phyloP scores from a whole-genome alignment of 73 alveolate species.

The Tetrahymena thermophila region DNA sequence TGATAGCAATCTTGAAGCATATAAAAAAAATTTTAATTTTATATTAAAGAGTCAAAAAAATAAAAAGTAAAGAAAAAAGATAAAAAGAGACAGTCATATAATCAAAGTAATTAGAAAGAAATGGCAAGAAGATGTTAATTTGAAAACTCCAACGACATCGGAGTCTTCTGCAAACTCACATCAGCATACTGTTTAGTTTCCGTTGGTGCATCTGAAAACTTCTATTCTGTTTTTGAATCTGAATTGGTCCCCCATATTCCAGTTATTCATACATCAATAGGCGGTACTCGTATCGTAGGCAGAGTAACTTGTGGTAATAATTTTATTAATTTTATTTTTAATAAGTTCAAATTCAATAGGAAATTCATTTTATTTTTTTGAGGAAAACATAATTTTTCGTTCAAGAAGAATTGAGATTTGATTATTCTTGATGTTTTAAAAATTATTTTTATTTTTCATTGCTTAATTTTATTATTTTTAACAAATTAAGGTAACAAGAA shows the following conservation, averaged over 20 bases:
- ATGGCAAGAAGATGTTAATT: slow-evolving; percentile 88
- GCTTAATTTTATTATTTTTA: neutral
- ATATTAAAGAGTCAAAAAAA: neutral
- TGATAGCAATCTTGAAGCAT: neutral
- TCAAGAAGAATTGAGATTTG: neutral
- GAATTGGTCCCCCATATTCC: slow-evolving; percentile 96
- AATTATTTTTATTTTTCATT: neutral
- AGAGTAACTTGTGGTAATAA: slow-evolving; percentile 66
- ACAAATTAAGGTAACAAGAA: slow-evolving; percentile 75
- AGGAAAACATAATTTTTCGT: neutral
- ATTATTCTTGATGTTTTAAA: neutral
- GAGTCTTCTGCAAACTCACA: slow-evolving; percentile 93
- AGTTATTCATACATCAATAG: slow-evolving; percentile 92
- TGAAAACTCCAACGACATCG: slow-evolving; percentile 94
- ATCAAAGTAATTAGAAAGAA: neutral
- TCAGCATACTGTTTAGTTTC: slow-evolving; percentile 90
- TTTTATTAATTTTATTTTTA: neutral
- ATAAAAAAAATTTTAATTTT: neutral
- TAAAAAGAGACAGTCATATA: neutral
- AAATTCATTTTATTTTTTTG: neutral
- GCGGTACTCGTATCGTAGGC: slow-evolving; percentile 94
- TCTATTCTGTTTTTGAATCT: slow-evolving; percentile 79
- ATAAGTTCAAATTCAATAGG: neutral
- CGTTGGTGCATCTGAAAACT: slow-evolving; percentile 93
- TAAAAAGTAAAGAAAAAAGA: neutral